Base-by-base conservation (phyloP, 495 filamentous ascomycete species). In the Bombardia bombarda region DNA sequence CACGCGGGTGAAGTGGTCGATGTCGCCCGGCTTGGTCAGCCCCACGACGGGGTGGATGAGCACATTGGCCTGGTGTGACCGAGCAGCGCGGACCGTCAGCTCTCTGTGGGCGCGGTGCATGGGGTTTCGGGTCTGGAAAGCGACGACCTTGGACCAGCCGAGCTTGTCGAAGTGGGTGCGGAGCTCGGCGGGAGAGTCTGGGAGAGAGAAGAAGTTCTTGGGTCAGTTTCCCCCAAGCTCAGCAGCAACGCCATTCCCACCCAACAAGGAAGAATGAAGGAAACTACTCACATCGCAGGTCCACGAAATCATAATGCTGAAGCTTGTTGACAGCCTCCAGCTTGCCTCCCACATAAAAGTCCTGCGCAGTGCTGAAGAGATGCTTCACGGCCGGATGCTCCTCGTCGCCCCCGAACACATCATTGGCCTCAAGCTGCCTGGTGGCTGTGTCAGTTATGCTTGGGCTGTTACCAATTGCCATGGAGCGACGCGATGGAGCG, bases 81-180 rank as follows among this genome's bases (percentile, higher is more conserved):
- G 89, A 45, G 92, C 93, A 52, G 93, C 92, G 49, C 93, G 87
- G 59, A 98, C 92, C 32, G 92, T 98, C 62, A 98, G 68, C 67
- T 98, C 92, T 69, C 92, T 75, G 68, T 98, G 92, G 62, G 92
- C 92, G 58, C 92, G 83, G 73, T 98, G 92, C 92, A 98, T 98
- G 44, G 92, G 92, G 71, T 98, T 98, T 58, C 89, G 72, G 26
- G 92, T 98, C 77, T 98, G 92, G 81, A 98, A 98, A 60, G 92
- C 92, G 50, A 98, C 92, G 57, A 98, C 90, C 57, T 80, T 79
- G 57, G 81, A 80, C 92, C 92, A 98, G 62, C 92, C 92, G 58
- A 98, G 86, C 75, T 98, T 98, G 71, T 96, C 90, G 58, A 98
- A 98, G 76, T 97, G 92, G 40, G 85, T 70, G 51, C 92, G 88